These are phyloP conservation scores for Leccinellum rugosiceps DNA, from an alignment of 768 basidiomycete species.

Conservation along the genomic window DNA sequence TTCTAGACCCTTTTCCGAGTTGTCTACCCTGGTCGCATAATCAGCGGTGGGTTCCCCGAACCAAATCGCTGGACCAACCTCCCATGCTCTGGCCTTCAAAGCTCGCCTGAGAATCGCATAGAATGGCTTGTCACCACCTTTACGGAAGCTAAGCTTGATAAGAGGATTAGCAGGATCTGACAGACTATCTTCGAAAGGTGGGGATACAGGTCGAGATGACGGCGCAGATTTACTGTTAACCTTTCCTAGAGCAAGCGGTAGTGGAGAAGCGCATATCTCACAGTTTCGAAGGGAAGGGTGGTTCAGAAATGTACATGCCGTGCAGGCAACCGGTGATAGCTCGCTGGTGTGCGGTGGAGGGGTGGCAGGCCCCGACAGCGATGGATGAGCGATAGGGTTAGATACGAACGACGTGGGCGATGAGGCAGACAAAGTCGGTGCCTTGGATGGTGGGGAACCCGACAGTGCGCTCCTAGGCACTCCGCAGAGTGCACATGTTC, in stretches of 20 bases:
- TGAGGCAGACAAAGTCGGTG: conserved; percentile 38
- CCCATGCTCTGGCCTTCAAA: conserved; percentile 73
- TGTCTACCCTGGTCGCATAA: conserved; percentile 26
- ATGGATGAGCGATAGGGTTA: conserved; percentile 24
- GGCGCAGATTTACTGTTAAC: conserved; percentile 57
- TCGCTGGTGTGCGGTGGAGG: conserved; percentile 21
- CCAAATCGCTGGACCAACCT: conserved; percentile 37
- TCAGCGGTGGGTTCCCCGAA: conserved; percentile 1
- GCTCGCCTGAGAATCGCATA: conserved; percentile 75
- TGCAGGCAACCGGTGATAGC: conserved; percentile 55
- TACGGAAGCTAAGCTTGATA: conserved; percentile 86
- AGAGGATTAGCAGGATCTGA: conserved; percentile 39
- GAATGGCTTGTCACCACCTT: conserved; percentile 82
- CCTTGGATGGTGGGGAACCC: conserved; percentile 22
- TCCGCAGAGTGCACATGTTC: conserved; percentile 80
- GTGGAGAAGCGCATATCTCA: conserved; percentile 80
- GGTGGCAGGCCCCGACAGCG: conserved; percentile 15
- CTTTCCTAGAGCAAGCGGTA: conserved; percentile 39
- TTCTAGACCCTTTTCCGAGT: conserved; percentile 21
- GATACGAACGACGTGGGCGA: conserved; percentile 39
- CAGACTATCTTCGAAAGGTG: conserved; percentile 27
- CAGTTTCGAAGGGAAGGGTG: conserved; percentile 68
- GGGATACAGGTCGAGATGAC: conserved; percentile 60
- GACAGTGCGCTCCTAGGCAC: conserved; percentile 52
- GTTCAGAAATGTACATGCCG: conserved; percentile 92